Base-by-base conservation (phyloP, 2,329 filamentous ascomycete species). In the Blastomyces silverae region DNA sequence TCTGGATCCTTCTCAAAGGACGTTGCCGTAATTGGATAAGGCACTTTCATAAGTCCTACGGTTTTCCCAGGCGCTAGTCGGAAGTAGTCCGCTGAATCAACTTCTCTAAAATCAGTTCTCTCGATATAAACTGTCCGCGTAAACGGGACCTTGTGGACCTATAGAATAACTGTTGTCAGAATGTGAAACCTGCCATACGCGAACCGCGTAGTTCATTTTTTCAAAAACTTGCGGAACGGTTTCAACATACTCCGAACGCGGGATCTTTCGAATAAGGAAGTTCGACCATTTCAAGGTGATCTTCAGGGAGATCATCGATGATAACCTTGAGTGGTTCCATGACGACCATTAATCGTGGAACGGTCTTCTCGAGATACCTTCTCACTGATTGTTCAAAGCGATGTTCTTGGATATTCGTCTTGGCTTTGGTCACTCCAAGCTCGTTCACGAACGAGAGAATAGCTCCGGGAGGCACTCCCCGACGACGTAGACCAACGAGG, bases 361-460 rank as follows among this genome's bases (percentile, higher is more conserved):
- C 92, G 0, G 90, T 92, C 60, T 85, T 85, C 75, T 97, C 93
- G 17, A 97, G 87, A 74, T 96, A 95, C 68, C 87, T 87, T 28
- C 93, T 87, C 66, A 97, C 86, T 0, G 86, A 87, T 73, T 93
- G 87, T 72, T 97, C 93, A 67, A 97, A 91, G n/a, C 89, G 87
- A 64, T 83, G 79, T 58, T 91, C 87, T 74, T 93, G 87, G 70
- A 96, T 96, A 68, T 90, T 86, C 3, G 89, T 89, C 62, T 86
- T 85, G 50, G 88, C 84, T 46, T 92, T 95, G 0, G 92, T 96
- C 50, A 97, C 92, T 42, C 92, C 93, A 25, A 97, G 86, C 76
- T 96, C 92, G 70, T 91, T 91, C 66, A 97, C 87, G 71, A 97
- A 97, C 64, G 90, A 88, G 65, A 96, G 85, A 66, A 97, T 89